Evolutionary conservation across 2,329 filamentous ascomycete genomes (phyloP).

Genomic region (Teratosphaeria pseudoeucalypti): DNA sequence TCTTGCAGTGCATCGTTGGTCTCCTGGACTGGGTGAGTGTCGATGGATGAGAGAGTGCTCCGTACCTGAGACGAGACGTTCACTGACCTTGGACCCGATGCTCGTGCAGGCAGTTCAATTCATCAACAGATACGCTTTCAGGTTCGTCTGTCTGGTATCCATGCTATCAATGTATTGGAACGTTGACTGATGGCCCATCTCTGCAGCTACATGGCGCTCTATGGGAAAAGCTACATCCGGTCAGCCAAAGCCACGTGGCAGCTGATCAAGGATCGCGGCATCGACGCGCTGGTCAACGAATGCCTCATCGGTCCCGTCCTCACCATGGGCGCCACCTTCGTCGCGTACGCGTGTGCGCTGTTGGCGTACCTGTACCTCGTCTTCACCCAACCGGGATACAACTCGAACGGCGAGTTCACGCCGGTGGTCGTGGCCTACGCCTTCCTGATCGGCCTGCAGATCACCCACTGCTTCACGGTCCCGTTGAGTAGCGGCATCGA

Average conservation of each 20-base stretch:
- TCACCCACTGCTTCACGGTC: slow-evolving; percentile 80
- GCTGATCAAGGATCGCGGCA: slow-evolving; percentile 61
- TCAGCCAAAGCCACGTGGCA: slow-evolving; percentile 84
- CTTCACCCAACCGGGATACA: slow-evolving; percentile 73
- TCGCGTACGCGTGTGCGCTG: slow-evolving; percentile 71
- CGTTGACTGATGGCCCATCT: background rate
- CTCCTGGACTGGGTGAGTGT: slow-evolving; percentile 61
- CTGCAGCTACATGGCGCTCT: slow-evolving; percentile 68
- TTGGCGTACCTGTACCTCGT: slow-evolving; percentile 79
- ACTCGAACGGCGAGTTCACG: slow-evolving; percentile 56
- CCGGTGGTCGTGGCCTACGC: slow-evolving; percentile 72
- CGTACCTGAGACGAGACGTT: no score
- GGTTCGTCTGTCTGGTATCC: background rate
- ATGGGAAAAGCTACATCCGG: slow-evolving; percentile 77
- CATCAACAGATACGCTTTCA: slow-evolving; percentile 59
- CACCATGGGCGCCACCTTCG: slow-evolving; percentile 59
- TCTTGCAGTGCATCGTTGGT: slow-evolving; percentile 65
- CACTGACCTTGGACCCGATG: no score
- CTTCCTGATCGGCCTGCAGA: slow-evolving; percentile 82
- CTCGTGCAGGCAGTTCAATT: slow-evolving; percentile 51
- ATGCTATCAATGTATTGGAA: background rate
- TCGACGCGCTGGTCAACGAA: slow-evolving; percentile 83
- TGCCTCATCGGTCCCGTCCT: slow-evolving; percentile 55
- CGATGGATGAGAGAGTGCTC: no score
- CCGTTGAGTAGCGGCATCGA: slow-evolving; percentile 82